These are phyloP conservation scores for Globisporangium nagaii DNA, from an alignment of 352 stramenopile genomes.

Conservation along the genomic window DNA sequence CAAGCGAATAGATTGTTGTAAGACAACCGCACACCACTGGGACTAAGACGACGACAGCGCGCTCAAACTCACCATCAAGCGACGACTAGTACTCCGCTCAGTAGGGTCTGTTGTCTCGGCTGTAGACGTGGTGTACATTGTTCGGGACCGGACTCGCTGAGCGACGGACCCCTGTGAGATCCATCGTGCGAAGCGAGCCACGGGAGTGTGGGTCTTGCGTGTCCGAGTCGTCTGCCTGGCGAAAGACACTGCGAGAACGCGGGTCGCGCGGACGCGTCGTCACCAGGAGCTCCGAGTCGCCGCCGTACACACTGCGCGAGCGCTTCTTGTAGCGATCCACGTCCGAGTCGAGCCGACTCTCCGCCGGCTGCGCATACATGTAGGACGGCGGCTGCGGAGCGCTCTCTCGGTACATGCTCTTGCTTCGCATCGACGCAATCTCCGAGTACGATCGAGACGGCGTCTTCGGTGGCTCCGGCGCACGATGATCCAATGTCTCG, in stretches of 20 bases:
- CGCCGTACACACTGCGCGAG: slow-evolving; percentile 24
- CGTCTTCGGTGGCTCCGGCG: not conserved
- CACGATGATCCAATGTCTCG: not conserved
- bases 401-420: slow-evolving; percentile 6
- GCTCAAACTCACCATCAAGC: no score
- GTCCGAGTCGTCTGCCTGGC: slow-evolving; percentile 8
- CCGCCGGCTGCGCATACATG: not conserved
- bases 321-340: slow-evolving; percentile 19
- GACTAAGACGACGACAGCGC: no score
- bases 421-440: slow-evolving; percentile 8
- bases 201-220: not conserved
- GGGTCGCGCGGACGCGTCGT: slow-evolving; percentile 21
- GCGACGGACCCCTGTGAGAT: not conserved
- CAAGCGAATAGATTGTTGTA: not conserved
- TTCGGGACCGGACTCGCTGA: not conserved
- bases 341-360: slow-evolving; percentile 2
- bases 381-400: not conserved
- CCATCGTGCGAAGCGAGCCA: not conserved
- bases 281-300: slow-evolving; percentile 9
- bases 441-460: slow-evolving; percentile 5
- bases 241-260: slow-evolving; percentile 16
- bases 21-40: not conserved
- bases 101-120: not conserved
- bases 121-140: not conserved
- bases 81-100: not conserved